Evolutionary conservation across 768 basidiomycete genomes (phyloP), one percentile per base, ranked within the genome.

Genomic region (Auriscalpium vulgare): DNA sequence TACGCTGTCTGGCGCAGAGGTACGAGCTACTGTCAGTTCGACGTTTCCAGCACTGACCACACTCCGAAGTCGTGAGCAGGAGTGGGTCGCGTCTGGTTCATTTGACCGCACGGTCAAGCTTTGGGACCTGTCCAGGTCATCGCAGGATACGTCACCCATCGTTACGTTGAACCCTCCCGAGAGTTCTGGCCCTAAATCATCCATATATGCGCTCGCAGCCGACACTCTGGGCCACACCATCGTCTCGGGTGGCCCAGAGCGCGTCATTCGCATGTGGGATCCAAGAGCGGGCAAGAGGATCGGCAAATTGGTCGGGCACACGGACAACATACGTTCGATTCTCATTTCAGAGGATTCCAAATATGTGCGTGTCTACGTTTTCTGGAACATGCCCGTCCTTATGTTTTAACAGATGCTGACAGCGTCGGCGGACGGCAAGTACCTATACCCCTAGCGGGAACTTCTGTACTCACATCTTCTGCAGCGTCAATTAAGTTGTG

Each of bases 51-150:
- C 2, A 29, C 29, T 29, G 29, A 29, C 29, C 29, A 29, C 47
- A 23, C 16, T 5, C 17, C 48, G 17, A 61, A 91, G 88, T 65
- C 85, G 84, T 37, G 84, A 88, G 56, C 84, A 88, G 66, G 82
- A 83, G 51, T 95, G 92, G 91, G 77, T 95, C 46, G 90, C 91
- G 4, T 93, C 91, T 6, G 95, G 94, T 7, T 95, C 94, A 0
- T 92, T 98, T 62, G 97, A 99, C 73, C 79, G 91, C 8, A 90
- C 88, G 1, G 85, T 99, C 68, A 94, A 93, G 66, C 76, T 97
- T 2, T 99, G 97, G 95, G 95, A 98, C 65, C 76, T 95, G 61
- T 61, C 70, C 10, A 54, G 58, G 21, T 35, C 57, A 4, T 56
- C 59, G 29, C 21, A 57, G 6, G 59, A 70, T n/a, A 56, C 74